Conservation (phyloP, 2,329 filamentous ascomycete genomes). For the Aureobasidium mangrovei region DNA sequence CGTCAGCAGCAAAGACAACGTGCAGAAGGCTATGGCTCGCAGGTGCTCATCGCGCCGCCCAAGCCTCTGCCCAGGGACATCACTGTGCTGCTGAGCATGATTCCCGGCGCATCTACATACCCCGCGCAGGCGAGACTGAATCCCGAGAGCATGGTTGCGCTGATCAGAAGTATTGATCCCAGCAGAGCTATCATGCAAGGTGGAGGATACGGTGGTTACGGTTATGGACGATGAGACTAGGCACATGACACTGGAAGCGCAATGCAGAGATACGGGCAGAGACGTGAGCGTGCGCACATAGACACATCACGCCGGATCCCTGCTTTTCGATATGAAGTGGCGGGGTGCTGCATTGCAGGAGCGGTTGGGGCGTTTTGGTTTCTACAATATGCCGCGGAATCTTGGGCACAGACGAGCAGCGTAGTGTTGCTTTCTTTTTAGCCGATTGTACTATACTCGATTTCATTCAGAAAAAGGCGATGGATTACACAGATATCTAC, state of each 20-base stretch:
- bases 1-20: conserved; percentile 62
- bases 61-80: conserved; percentile 23
- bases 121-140: conserved; percentile 57
- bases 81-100: conserved; percentile 53
- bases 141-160: conserved; percentile 59
- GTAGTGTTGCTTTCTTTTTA: not conserved
- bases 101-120: conserved; percentile 66
- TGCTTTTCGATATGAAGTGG: too few species aligned
- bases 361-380: not conserved
- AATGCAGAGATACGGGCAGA: not conserved
- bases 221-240: not conserved
- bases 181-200: conserved; percentile 15
- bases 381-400: not conserved
- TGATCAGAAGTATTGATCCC: conserved; percentile 61
- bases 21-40: conserved; percentile 15
- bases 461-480: not conserved
- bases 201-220: conserved; percentile 11
- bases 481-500: not conserved
- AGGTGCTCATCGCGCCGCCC: conserved; percentile 12
- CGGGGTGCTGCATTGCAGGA: not conserved
- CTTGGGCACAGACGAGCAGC: not conserved
- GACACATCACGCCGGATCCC: too few species aligned
- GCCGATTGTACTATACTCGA: conserved; percentile 4
- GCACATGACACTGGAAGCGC: not conserved
- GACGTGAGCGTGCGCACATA: not conserved